Evolutionary conservation across 2,329 filamentous ascomycete genomes (phyloP), one percentile per base, ranked within the genome.

Genomic region (Aspergillus puulaauensis): DNA sequence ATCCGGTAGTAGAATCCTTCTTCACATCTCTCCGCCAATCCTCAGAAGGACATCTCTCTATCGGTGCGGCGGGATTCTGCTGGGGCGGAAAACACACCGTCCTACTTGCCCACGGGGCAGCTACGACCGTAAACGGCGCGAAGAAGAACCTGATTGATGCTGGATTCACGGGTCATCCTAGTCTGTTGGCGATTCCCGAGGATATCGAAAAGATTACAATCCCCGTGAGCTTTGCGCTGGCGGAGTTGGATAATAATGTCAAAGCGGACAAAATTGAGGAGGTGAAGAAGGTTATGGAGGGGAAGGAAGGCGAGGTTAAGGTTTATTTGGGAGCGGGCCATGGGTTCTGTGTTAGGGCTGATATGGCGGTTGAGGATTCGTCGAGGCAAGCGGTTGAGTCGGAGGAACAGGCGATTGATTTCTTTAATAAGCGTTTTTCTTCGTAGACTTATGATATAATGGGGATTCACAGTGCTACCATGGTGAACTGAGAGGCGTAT

Each of bases 61-160:
- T 87, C 46, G 83, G 79, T 21, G 81, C 77, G 0, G 82, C 82
- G 0, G 86, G 85, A 0, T 87, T 85, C 73, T 87, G 84, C 75
- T 88, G 85, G 85, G 85, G 85, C 23, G 86, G 83, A 23, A 82
- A 82, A 60, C 79, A 86, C 62, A 72, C 77, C 2, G 67, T 84
- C 8, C 67, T 78, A n/a, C 77, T 87, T 3, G 74, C 78, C 11
- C 75, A 77, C 15, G 74, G 77, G 59, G 59, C 54, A 3, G 19
- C 33, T 5, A 54, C 44, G 4, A 53, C 51, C 9, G 14, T 35
- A 2, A 56, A 67, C 59, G 68, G 62, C 2, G 23, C 6, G 7
- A 45, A 47, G 1, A 61, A 64, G 21, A 61, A 63, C 3, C 73
- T 86, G 9, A 70, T 85, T 43, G 79, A 85, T 61, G 81, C 75